These are phyloP conservation scores for Penicillium ucsense DNA, from an alignment of 495 filamentous ascomycete genomes.

Conservation along the genomic window DNA sequence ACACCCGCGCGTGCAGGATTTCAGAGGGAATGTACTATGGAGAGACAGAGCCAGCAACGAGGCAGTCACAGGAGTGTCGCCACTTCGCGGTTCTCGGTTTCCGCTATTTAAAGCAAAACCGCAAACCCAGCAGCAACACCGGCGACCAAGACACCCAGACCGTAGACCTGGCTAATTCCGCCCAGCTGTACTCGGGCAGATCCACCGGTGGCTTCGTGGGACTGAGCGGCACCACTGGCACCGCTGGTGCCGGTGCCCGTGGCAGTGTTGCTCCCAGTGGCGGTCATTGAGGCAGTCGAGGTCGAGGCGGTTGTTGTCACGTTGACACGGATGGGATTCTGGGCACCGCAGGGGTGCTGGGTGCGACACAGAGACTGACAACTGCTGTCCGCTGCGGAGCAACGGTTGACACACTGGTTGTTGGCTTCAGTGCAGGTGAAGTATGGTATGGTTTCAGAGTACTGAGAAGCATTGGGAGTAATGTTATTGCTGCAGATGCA, in stretches of 20 bases:
- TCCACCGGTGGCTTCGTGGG: slow-evolving; percentile 9
- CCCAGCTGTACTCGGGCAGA: slow-evolving; percentile 24
- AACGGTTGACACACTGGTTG: slow-evolving; percentile 58
- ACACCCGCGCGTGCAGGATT: background rate
- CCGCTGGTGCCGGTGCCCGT: slow-evolving; percentile 29
- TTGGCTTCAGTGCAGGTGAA: slow-evolving; percentile 67
- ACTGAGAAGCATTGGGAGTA: slow-evolving; percentile 69
- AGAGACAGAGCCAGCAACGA: background rate
- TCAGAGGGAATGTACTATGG: too few species aligned
- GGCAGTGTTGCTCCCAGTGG: slow-evolving; percentile 1
- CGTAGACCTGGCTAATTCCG: slow-evolving; percentile 49
- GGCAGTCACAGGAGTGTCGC: background rate
- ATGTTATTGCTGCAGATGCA: slow-evolving; percentile 69
- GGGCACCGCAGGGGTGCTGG: slow-evolving; percentile 73
- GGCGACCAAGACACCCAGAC: slow-evolving; percentile 44
- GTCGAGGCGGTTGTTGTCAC: slow-evolving; percentile 35
- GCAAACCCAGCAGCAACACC: slow-evolving; percentile 58
- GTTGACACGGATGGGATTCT: slow-evolving; percentile 55
- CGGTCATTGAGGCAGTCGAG: background rate
- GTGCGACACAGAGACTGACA: slow-evolving; percentile 58
- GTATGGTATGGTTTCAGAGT: slow-evolving; percentile 79
- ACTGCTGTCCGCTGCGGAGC: slow-evolving; percentile 37
- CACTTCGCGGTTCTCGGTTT: too few species aligned
- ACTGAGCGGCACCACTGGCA: slow-evolving; percentile 17
- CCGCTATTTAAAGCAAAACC: slow-evolving; percentile 39